Conservation (phyloP, 768 basidiomycete genomes). For the Boletus rubroflammeus region DNA sequence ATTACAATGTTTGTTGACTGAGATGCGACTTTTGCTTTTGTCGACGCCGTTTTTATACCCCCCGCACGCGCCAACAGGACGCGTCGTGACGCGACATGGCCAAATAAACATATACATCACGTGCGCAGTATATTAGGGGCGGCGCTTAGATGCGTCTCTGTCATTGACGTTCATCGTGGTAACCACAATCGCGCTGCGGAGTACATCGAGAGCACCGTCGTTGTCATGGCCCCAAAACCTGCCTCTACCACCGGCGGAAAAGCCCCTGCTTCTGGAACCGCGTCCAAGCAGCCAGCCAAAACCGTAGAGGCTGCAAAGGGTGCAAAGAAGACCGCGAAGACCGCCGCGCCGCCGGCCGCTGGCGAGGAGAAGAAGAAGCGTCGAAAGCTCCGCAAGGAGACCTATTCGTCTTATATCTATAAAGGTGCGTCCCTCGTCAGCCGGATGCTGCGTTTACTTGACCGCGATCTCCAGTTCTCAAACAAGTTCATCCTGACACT, state of each 20-base stretch:
- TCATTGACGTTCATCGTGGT: slow-evolving; percentile 21
- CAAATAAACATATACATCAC: slow-evolving; percentile 34
- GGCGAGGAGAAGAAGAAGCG: slow-evolving; percentile 85
- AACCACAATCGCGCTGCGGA: neutral
- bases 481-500: slow-evolving; percentile 97
- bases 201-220: neutral
- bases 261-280: slow-evolving; percentile 55
- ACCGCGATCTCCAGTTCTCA: slow-evolving; percentile 59
- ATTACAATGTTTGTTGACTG: slow-evolving; percentile 16
- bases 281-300: slow-evolving; percentile 63
- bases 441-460: neutral
- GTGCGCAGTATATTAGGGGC: slow-evolving; percentile 35
- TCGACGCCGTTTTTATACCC: slow-evolving; percentile 23
- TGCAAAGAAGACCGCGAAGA: slow-evolving; percentile 71
- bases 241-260: slow-evolving; percentile 69
- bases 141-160: neutral
- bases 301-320: slow-evolving; percentile 56
- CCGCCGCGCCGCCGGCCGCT: slow-evolving; percentile 50
- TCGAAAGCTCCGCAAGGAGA: slow-evolving; percentile 84
- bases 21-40: neutral
- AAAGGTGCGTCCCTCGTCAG: slow-evolving; percentile 51
- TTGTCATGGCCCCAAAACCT: slow-evolving; percentile 54
- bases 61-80: slow-evolving; percentile 29
- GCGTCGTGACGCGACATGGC: slow-evolving; percentile 37
- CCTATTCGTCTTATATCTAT: slow-evolving; percentile 91